These are phyloP conservation scores for Rubus parviflorus DNA, from an alignment of 306 rosid genomes.

Conservation along the genomic window DNA sequence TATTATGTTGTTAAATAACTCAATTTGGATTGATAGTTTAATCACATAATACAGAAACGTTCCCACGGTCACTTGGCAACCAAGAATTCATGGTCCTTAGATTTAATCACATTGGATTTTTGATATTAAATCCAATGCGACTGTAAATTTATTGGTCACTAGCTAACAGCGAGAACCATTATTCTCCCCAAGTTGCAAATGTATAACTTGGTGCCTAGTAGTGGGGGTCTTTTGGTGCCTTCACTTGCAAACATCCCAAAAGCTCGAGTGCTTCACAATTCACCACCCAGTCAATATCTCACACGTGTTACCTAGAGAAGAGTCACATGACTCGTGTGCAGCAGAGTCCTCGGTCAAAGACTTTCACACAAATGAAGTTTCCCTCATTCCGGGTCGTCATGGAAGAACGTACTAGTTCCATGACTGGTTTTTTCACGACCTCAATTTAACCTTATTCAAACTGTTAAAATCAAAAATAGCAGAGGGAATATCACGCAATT, in stretches of 20 bases:
- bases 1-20: too few species aligned
- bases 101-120: too few species aligned
- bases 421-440: background rate
- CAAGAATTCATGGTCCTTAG: too few species aligned
- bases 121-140: too few species aligned
- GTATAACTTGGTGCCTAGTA: background rate
- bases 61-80: too few species aligned
- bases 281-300: background rate
- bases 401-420: background rate
- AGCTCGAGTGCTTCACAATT: background rate
- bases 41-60: too few species aligned
- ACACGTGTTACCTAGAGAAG: background rate
- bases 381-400: slow-evolving; percentile 5
- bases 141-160: too few species aligned
- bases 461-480: background rate
- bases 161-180: too few species aligned
- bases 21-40: too few species aligned
- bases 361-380: background rate
- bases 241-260: slow-evolving; percentile 7
- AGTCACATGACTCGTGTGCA: background rate
- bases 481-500: slow-evolving; percentile 43
- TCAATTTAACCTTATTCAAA: background rate
- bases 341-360: slow-evolving; percentile 5
- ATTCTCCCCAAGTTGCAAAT: background rate
- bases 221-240: background rate